phyloP scores from a whole-genome alignment of 345 rosid species.

The Chamaenerion angustifolium region DNA sequence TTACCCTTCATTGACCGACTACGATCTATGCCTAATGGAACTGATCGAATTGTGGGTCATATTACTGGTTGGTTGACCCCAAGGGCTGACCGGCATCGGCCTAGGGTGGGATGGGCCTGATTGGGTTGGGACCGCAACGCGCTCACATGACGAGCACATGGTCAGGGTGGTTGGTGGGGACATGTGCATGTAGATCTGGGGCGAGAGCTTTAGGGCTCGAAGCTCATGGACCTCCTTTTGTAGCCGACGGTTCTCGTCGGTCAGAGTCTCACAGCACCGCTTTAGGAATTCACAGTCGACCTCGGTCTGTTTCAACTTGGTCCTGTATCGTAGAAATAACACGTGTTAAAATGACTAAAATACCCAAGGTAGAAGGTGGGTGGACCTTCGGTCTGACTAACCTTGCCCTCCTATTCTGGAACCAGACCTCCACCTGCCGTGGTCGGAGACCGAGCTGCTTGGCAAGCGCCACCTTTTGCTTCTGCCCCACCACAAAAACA shows the following conservation, averaged over 20 bases:
- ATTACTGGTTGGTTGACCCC: constrained; percentile 45
- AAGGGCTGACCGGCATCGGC: constrained; percentile 1
- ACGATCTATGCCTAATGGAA: constrained; percentile 5
- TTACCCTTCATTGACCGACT: neutral
- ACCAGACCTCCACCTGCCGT: constrained; percentile 97
- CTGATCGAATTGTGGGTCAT: constrained; percentile 4
- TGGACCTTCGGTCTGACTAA: constrained; percentile 9
- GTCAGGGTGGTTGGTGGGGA: constrained; percentile 94
- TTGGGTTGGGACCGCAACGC: constrained; percentile 52
- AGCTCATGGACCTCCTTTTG: constrained; percentile 90
- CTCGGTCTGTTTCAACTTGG: constrained; percentile 96
- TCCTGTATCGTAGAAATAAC: no score
- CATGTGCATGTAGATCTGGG: constrained; percentile 97
- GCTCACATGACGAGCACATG: constrained; percentile 99
- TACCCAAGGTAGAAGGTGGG: neutral
- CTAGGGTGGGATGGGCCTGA: constrained; percentile 2
- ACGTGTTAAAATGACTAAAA: no score
- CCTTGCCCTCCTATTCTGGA: constrained; percentile 98
- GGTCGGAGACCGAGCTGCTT: constrained; percentile 74
- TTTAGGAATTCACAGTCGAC: constrained; percentile 90
- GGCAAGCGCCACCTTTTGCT: constrained; percentile 79
- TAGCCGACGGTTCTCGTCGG: constrained; percentile 89
- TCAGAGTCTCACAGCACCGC: constrained; percentile 91
- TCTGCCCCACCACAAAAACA: constrained; percentile 26
- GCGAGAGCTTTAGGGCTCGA: constrained; percentile 86